Base-by-base conservation (phyloP, 164 flowering plant species). In the Paratinospora sagittata region DNA sequence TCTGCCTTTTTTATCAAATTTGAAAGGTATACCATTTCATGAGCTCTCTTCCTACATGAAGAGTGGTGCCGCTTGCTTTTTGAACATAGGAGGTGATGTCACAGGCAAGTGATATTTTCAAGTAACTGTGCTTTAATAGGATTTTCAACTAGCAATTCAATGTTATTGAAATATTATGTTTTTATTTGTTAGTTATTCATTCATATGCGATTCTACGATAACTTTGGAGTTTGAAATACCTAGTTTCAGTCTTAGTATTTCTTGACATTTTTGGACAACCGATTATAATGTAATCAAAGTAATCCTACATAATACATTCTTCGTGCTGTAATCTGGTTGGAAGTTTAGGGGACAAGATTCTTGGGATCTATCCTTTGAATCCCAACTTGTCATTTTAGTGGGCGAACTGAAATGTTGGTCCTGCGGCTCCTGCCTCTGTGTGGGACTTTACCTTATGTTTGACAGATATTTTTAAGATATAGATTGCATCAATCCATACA, bases 21-120 rank as follows among this genome's bases (percentile, higher is more conserved):
- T 91, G 83, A 89, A 80, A 81, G 98, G 98, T 71, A 87, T 91
- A 74, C 89, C 93, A 47, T 84, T 88, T 69, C 68, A 70, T 3
- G 77, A 91, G 80, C 90, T 93, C 71, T 91, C 91, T 60, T 78
- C 86, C 9, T 93, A 87, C 83, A 74, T 93, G 47, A 85, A 73
- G 74, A 83, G 81, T 79, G 98, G 97, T 43, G 90, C 86, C 26
- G 92, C 85, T 66, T 93, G 98, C 83, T 89, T 93, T 75, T 49
- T 91, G 24, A 89, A 93, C 52, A 70, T 80, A 63, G 92, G 90
- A 68, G 66, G 74, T 52, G 68, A 72, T 41, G 63, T 72, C 21
- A 19, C 83, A 81, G 92, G 93, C 72, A 78, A 78, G 85, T 58
- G 68, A 61, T 13, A 16, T 27, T 61, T 19, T 61, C 10, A 21